These are phyloP conservation scores for Pseudogymnoascus sp. DNA, from an alignment of 2,329 filamentous ascomycete genomes.

Conservation along the genomic window DNA sequence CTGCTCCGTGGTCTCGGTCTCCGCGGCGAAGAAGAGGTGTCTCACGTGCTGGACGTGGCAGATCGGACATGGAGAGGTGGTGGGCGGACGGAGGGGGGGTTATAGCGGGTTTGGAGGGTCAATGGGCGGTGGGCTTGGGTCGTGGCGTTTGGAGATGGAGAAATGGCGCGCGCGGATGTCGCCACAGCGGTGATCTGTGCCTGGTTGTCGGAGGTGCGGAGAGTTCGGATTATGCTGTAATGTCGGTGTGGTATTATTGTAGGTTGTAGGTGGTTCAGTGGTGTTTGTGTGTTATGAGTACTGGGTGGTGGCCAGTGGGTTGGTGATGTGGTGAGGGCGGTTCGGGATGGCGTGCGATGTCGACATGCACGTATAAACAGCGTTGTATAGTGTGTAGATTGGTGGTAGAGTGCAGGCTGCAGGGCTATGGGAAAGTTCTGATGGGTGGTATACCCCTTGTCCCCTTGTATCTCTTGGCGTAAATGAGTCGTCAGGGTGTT, in stretches of 20 bases:
- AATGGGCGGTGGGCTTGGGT: neutral
- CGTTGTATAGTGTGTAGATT: neutral
- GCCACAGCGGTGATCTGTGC: neutral
- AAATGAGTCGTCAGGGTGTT: neutral
- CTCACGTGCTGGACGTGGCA: neutral
- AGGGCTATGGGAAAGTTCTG: neutral
- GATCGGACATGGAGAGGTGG: neutral
- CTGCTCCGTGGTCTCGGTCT: neutral
- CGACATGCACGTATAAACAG: neutral
- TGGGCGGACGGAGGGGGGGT: neutral
- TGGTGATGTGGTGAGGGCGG: neutral
- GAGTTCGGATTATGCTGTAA: neutral
- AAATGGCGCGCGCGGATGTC: neutral
- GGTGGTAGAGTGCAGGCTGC: neutral
- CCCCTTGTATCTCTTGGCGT: neutral
- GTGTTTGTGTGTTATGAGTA: neutral
- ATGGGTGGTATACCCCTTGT: neutral
- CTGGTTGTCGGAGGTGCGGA: neutral
- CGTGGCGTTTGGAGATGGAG: neutral
- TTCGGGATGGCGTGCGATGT: slow-evolving; percentile 4
- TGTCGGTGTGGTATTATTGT: neutral
- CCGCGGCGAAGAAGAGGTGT: neutral
- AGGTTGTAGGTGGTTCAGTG: neutral
- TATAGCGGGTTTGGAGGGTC: neutral
- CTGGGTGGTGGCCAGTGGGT: neutral